Evolutionary conservation across 805 yeast species (phyloP).

Genomic region (Cyberlindnera petersonii): DNA sequence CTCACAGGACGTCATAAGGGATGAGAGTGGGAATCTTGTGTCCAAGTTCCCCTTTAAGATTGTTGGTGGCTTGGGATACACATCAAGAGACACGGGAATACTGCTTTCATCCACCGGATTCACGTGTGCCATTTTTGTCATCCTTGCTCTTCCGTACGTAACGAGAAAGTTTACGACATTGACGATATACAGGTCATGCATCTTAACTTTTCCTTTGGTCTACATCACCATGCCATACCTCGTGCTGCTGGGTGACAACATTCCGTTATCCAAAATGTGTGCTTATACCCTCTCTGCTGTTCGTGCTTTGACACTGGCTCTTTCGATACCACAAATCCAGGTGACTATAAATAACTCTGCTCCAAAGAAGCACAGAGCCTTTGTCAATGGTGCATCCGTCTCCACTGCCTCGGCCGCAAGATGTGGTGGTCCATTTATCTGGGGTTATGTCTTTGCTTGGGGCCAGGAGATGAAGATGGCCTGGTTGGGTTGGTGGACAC

Average conservation of each 20-base stretch:
- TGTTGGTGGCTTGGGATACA: slow-evolving; percentile 22
- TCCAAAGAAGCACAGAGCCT: slow-evolving; percentile 15
- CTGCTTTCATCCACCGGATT: slow-evolving; percentile 22
- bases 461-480: slow-evolving; percentile 16
- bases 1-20: slow-evolving; percentile 15
- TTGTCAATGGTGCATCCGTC: slow-evolving; percentile 15
- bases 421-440: slow-evolving; percentile 16
- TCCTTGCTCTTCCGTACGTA: slow-evolving; percentile 20
- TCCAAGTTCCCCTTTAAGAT: slow-evolving; percentile 21
- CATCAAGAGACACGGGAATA: slow-evolving; percentile 20
- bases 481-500: slow-evolving; percentile 21
- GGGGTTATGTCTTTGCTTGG: slow-evolving; percentile 19
- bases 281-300: slow-evolving; percentile 9
- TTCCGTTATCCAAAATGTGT: slow-evolving; percentile 3
- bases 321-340: slow-evolving; percentile 15
- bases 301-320: slow-evolving; percentile 8
- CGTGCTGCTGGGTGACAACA: slow-evolving; percentile 17
- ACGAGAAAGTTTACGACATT: slow-evolving; percentile 23
- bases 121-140: slow-evolving; percentile 18
- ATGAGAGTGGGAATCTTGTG: slow-evolving; percentile 10
- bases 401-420: slow-evolving; percentile 14
- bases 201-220: slow-evolving; percentile 17
- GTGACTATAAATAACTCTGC: slow-evolving; percentile 16
- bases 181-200: slow-evolving; percentile 17
- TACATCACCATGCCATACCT: slow-evolving; percentile 19